Conservation (phyloP, 768 basidiomycete genomes). For the Ramaria rubella region DNA sequence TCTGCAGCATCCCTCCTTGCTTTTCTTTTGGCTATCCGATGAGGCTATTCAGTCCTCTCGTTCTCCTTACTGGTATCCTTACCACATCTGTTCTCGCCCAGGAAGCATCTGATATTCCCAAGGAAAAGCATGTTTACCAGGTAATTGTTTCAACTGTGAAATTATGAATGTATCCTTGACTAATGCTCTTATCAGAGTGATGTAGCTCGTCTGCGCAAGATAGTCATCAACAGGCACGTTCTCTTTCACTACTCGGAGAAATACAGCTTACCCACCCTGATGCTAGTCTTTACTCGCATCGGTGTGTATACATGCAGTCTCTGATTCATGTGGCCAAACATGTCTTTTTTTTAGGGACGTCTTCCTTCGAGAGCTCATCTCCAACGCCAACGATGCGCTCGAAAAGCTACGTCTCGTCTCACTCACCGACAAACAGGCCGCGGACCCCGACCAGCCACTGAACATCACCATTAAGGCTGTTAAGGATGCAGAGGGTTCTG, state of each 20-base stretch:
- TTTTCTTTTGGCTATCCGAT: neutral
- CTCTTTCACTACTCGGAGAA: neutral
- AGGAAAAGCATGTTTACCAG: slow-evolving; percentile 67
- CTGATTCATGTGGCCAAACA: neutral
- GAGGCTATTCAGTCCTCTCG: slow-evolving; percentile 8
- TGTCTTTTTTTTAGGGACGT: slow-evolving; percentile 47
- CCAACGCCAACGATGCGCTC: slow-evolving; percentile 93
- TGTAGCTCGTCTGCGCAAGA: slow-evolving; percentile 85
- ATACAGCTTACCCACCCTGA: slow-evolving; percentile 13
- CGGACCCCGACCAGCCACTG: slow-evolving; percentile 63
- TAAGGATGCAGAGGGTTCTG: slow-evolving; percentile 57
- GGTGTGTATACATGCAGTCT: slow-evolving; percentile 34
- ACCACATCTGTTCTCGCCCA: slow-evolving; percentile 44
- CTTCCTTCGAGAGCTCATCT: slow-evolving; percentile 85
- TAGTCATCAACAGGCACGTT: slow-evolving; percentile 80
- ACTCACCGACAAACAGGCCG: slow-evolving; percentile 66
- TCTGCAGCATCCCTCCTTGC: neutral
- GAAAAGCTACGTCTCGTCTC: slow-evolving; percentile 88
- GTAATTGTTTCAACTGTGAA: slow-evolving; percentile 27
- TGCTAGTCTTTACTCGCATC: slow-evolving; percentile 72
- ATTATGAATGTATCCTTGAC: neutral
- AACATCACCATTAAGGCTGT: slow-evolving; percentile 87
- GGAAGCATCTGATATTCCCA: slow-evolving; percentile 35
- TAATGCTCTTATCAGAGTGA: slow-evolving; percentile 57
- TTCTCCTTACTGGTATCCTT: slow-evolving; percentile 39